These are phyloP conservation scores for Neurospora sp. DNA, from an alignment of 495 filamentous ascomycete genomes.

Conservation along the genomic window DNA sequence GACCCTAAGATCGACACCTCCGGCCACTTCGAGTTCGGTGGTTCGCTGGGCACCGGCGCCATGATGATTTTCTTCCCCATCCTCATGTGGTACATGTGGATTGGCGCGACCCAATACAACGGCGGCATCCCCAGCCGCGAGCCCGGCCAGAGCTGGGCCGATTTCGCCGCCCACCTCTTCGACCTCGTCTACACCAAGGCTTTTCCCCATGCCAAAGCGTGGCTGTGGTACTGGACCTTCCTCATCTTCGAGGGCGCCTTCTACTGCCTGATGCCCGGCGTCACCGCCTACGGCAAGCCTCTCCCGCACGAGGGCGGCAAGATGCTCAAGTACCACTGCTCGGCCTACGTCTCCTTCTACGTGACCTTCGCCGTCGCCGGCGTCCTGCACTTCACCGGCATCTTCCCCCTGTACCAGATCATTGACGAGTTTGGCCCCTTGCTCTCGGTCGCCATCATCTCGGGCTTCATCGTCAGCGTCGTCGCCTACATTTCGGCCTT, in stretches of 20 bases:
- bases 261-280: constrained; percentile 77
- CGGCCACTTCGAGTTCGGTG: constrained; percentile 82
- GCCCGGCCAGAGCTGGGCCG: constrained; percentile 50
- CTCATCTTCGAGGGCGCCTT: constrained; percentile 71
- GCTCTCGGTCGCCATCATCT: constrained; percentile 81
- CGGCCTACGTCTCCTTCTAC: constrained; percentile 78
- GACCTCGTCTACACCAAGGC: constrained; percentile 69
- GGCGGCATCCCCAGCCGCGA: constrained; percentile 64
- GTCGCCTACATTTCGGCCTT: constrained; percentile 79
- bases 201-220: constrained; percentile 69
- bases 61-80: constrained; percentile 91
- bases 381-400: constrained; percentile 63
- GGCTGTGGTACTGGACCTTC: constrained; percentile 89
- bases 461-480: constrained; percentile 69
- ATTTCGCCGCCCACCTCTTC: constrained; percentile 59
- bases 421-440: constrained; percentile 93
- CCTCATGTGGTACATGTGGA: constrained; percentile 99
- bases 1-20: constrained; percentile 75
- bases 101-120: constrained; percentile 83
- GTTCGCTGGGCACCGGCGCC: constrained; percentile 58
- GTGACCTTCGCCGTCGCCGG: constrained; percentile 60
- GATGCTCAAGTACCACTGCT: constrained; percentile 89
- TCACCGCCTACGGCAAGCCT: constrained; percentile 75
- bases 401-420: constrained; percentile 87
- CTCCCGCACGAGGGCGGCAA: constrained; percentile 70